Evolutionary conservation across 805 yeast species (phyloP).

Genomic region (Wickerhamiella domercqiae): DNA sequence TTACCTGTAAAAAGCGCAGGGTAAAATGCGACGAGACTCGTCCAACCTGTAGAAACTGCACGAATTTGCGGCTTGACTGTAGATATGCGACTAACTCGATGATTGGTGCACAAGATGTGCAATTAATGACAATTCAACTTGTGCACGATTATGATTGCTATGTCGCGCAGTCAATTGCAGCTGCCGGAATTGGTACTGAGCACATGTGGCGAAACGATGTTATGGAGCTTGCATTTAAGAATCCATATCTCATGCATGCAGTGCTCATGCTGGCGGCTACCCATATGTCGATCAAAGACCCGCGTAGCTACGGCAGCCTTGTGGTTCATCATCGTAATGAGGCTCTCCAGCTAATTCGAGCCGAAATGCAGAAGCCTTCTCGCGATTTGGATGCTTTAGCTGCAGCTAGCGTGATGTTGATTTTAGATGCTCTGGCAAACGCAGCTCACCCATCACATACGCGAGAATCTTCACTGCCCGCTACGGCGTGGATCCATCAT

Average conservation of each 20-base stretch:
- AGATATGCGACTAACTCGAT: conserved; percentile 32
- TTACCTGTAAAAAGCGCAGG: conserved; percentile 73
- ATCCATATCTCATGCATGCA: conserved; percentile 86
- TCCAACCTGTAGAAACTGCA: conserved; percentile 68
- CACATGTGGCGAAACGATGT: conserved; percentile 80
- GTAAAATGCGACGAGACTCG: conserved; percentile 85
- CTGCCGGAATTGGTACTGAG: conserved; percentile 76
- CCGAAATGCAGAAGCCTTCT: conserved; percentile 71
- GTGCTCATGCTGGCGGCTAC: conserved; percentile 85
- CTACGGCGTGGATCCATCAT: conserved; percentile 94
- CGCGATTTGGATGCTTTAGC: conserved; percentile 74
- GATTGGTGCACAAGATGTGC: conserved; percentile 28
- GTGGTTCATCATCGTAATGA: conserved; percentile 80
- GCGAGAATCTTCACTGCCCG: conserved; percentile 51
- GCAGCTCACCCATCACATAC: conserved; percentile 44
- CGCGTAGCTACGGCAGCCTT: conserved; percentile 21
- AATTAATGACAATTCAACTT: conserved; percentile 61
- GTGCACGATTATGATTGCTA: conserved; percentile 78
- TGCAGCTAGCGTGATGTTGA: conserved; percentile 75
- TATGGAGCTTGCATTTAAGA: conserved; percentile 73
- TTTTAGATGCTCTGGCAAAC: conserved; percentile 88
- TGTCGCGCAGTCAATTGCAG: conserved; percentile 77
- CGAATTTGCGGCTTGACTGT: conserved; percentile 65
- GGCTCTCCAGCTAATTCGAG: conserved; percentile 64
- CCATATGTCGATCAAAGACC: conserved; percentile 61